Evolutionary conservation across 305 asterid species (phyloP).

Genomic region (Striga hermonthica): DNA sequence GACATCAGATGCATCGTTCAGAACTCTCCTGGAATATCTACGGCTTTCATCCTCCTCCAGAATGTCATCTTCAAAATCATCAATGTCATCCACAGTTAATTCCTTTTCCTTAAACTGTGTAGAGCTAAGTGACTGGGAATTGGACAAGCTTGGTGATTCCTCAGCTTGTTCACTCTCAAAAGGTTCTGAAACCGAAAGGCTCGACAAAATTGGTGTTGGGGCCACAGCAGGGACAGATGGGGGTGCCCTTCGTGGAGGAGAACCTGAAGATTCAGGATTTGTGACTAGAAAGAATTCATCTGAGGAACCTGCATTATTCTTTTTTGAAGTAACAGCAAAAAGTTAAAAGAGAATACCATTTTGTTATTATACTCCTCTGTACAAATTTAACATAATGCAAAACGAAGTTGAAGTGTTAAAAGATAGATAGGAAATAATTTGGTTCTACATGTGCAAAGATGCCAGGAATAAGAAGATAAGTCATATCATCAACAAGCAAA

Average conservation of each 20-base stretch:
- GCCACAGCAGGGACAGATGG: constrained; percentile 63
- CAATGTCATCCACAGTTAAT: constrained; percentile 89
- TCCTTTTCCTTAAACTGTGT: constrained; percentile 66
- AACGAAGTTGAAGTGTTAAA: constrained; percentile 6
- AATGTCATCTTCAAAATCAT: constrained; percentile 75
- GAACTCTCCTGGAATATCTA: constrained; percentile 89
- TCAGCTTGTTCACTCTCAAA: constrained; percentile 62
- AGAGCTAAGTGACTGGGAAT: constrained; percentile 62
- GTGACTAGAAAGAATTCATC: constrained; percentile 90
- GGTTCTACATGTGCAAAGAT: constrained; percentile 11
- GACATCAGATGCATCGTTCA: constrained; percentile 91
- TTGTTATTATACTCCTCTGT: constrained; percentile 12
- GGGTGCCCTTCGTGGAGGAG: constrained; percentile 88
- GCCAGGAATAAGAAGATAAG: not conserved
- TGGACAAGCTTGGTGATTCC: constrained; percentile 52
- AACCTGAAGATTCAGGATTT: constrained; percentile 65
- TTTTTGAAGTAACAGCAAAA: constrained; percentile 32
- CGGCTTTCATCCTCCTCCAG: constrained; percentile 67
- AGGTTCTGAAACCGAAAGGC: constrained; percentile 52
- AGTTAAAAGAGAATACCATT: constrained; percentile 25
- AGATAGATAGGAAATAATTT: not conserved
- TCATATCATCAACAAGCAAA: constrained; percentile 1
- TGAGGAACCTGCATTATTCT: constrained; percentile 82
- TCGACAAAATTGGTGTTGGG: constrained; percentile 54
- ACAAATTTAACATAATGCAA: constrained; percentile 9